Percentiles rank a stretch among this genome's conserved stretches.
phyloP scores from a whole-genome alignment of 129 eudicot species.

The Centella asiatica region DNA sequence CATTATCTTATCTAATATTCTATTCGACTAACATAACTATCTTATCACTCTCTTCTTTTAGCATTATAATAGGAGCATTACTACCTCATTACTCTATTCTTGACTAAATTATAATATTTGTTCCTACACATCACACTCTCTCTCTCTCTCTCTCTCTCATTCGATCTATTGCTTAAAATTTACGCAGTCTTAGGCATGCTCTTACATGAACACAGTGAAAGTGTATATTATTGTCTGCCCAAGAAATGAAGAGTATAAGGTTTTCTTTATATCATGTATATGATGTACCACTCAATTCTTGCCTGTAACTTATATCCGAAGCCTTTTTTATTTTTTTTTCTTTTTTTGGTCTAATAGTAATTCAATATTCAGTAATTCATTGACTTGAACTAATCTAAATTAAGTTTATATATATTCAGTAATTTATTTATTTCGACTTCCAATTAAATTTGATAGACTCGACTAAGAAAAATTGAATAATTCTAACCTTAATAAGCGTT shows the following conservation, averaged over 20 bases:
- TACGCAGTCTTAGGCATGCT: slow-evolving; percentile 15
- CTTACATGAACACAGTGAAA: neutral
- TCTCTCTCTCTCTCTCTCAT: neutral
- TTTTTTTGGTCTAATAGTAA: no score
- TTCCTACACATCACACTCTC: neutral
- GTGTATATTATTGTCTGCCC: slow-evolving; percentile 6
- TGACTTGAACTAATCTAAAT: no score
- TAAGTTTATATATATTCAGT: no score
- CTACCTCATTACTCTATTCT: neutral
- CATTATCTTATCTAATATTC: neutral
- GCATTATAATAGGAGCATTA: neutral
- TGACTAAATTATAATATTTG: neutral
- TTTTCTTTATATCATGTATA: neutral
- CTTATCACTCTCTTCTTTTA: slow-evolving; percentile 11
- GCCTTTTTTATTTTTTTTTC: no score
- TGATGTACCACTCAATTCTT: no score
- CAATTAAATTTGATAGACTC: no score
- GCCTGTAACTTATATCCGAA: neutral
- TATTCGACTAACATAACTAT: neutral
- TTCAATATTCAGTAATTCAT: no score
- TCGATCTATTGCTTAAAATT: neutral
- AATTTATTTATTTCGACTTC: no score
- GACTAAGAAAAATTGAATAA: no score
- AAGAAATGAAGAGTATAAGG: neutral
- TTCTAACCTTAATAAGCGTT: no score